Evolutionary conservation across 1,139 yeast species (phyloP).

Genomic region (Pichia cactophila): DNA sequence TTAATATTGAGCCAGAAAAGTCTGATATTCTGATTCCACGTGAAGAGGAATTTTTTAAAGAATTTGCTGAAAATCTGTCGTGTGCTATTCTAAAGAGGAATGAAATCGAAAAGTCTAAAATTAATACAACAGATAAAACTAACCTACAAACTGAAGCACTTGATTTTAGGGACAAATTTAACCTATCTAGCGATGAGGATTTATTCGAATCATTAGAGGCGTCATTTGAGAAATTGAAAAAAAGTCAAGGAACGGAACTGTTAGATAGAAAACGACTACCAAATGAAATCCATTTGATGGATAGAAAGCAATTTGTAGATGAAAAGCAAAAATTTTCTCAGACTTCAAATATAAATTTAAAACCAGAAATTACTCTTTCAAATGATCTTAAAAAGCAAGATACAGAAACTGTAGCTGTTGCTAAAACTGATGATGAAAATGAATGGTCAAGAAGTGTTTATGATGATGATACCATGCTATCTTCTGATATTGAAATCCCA

Average conservation of each 20-base stretch:
- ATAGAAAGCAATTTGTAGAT: no score
- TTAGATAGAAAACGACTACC: no score
- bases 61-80: neutral
- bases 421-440: slow-evolving; percentile 1
- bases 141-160: neutral
- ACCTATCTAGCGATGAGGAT: slow-evolving; percentile 6
- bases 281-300: no score
- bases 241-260: neutral
- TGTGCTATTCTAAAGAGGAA: neutral
- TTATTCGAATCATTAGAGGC: slow-evolving; percentile 6
- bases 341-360: no score
- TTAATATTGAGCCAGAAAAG: slow-evolving; percentile 40
- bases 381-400: no score
- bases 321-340: no score
- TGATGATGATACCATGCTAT: slow-evolving; percentile 5
- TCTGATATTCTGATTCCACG: slow-evolving; percentile 32
- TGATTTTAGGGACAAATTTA: neutral
- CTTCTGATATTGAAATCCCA: neutral
- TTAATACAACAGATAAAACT: no score
- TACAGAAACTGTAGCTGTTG: neutral
- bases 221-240: neutral
- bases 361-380: no score
- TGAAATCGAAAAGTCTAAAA: neutral
- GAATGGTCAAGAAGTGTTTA: slow-evolving; percentile 21
- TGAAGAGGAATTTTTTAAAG: slow-evolving; percentile 9